A percentile compares a stretch with the other conserved stretches of the same genome.
These are phyloP conservation scores for Penicillium corylophilum DNA, from an alignment of 2,329 filamentous ascomycete genomes.

Conservation along the genomic window DNA sequence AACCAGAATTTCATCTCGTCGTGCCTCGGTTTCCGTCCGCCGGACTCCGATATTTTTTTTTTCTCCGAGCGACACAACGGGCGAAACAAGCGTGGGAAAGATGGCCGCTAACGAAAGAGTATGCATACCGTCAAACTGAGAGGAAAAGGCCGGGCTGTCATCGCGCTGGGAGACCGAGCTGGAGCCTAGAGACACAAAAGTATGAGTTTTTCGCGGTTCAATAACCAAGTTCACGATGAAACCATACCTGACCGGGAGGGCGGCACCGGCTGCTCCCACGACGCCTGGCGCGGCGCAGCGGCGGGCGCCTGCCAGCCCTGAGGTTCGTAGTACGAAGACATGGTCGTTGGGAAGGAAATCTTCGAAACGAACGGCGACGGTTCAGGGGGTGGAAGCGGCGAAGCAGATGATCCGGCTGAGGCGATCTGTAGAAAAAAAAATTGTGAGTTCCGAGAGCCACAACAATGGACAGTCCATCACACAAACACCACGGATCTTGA, in stretches of 20 bases:
- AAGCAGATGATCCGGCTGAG: conserved; percentile 27
- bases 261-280: conserved; percentile 71
- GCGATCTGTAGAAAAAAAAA: conserved; percentile 26
- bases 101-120: not conserved
- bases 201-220: conserved; percentile 10
- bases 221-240: conserved; percentile 1
- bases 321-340: conserved; percentile 70
- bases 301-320: conserved; percentile 60
- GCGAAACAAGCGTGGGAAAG: not conserved
- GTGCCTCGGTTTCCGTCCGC: not conserved
- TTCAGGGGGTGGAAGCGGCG: conserved; percentile 25
- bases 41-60: not conserved
- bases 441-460: conserved; percentile 15
- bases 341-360: conserved; percentile 21
- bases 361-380: conserved; percentile 17
- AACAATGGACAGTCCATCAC: not conserved
- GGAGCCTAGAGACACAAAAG: conserved; percentile 55
- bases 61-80: not conserved
- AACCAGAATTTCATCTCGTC: not conserved
- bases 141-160: conserved; percentile 74
- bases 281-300: conserved; percentile 56
- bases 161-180: conserved; percentile 73
- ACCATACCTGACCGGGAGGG: conserved; percentile 69
- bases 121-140: conserved; percentile 82
- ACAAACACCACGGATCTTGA: not conserved